Percentiles rank a stretch among this genome's conserved stretches.
phyloP scores from a whole-genome alignment of 2,329 filamentous ascomycete genomes.

The Epicoccum nigrum region DNA sequence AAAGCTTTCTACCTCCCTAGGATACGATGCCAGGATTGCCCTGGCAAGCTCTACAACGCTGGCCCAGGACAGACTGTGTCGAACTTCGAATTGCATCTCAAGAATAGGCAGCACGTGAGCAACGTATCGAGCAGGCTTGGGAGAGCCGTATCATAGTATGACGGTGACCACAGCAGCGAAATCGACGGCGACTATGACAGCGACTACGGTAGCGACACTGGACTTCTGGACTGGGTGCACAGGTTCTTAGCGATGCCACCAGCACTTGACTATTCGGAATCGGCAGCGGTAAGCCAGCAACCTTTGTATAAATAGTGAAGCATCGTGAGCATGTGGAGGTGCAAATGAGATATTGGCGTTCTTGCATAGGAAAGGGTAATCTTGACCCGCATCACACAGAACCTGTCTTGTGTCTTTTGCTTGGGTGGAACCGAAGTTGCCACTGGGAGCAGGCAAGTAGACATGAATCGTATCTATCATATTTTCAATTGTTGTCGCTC shows the following conservation, averaged over 20 bases:
- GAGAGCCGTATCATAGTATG: constrained; percentile 15
- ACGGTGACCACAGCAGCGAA: background rate
- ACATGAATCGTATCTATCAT: constrained; percentile 13
- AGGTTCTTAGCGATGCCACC: background rate
- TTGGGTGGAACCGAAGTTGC: background rate
- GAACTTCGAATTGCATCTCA: constrained; percentile 92
- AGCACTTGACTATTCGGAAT: constrained; percentile 2
- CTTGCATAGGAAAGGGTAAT: constrained; percentile 2
- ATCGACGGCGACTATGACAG: background rate
- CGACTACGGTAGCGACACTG: background rate
- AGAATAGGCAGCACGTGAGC: constrained; percentile 73
- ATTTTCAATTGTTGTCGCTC: background rate
- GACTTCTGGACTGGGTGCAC: background rate
- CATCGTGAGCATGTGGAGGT: constrained; percentile 8
- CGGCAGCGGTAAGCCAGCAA: constrained; percentile 1
- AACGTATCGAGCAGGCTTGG: constrained; percentile 45
- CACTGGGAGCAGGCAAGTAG: constrained; percentile 9
- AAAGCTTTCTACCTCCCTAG: constrained; percentile 85
- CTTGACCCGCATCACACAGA: background rate
- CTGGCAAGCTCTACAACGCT: constrained; percentile 91
- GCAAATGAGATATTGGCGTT: constrained; percentile 29
- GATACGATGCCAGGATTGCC: constrained; percentile 90
- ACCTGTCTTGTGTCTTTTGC: background rate
- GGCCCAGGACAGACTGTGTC: constrained; percentile 82
- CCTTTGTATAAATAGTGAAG: constrained; percentile 26